Evolutionary conservation across 1,284 basidiomycete species (phyloP), one percentile per base, ranked within the genome.

Genomic region (Leccinum pachyderme): DNA sequence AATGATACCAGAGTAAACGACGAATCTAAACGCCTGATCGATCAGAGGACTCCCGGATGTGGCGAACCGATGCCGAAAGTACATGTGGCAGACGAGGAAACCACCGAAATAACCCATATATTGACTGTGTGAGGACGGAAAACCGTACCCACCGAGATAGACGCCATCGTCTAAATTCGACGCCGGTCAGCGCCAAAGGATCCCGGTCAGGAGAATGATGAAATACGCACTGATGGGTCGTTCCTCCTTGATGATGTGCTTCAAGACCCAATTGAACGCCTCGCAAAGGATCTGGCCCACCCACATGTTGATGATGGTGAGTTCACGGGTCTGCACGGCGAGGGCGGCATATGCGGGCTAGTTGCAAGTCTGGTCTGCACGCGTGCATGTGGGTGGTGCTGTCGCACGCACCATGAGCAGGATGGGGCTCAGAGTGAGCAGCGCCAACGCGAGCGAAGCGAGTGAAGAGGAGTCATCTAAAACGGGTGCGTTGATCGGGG

Each of bases 81-180:
- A 81, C 51, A 94, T 71, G 71, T 94, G 92, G 63, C 84, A 81
- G 37, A 85, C 67, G 46, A 93, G 74, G 69, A 93, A 94, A 0
- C 87, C 77, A 3, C 84, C 78, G 64, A 94, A 94, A 72, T 91
- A 94, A 5, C 86, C 92, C 86, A 93, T 89, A 70, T 89, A 93
- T 71, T 94, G 91, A 65, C 89, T 89, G 66, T 94, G 91, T 11
- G 89, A 92, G 0, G 91, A 93, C 1, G 91, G 91, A 67, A 94
- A 94, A 11, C 91, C 91, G 64, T 92, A 94, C 7, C 92, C 91
- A 53, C 80, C 81, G 11, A 71, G 50, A 22, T 62, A 61, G 25
- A 68, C 9, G 18, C 49, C n/a, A 27, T 59, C 53, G 8, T 49
- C 69, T 69, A 8, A 12, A 49, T 27, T 18, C 25, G 31, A 28